phyloP scores from a whole-genome alignment of 2,329 filamentous ascomycete species.

The Rhynchosporium secalis region DNA sequence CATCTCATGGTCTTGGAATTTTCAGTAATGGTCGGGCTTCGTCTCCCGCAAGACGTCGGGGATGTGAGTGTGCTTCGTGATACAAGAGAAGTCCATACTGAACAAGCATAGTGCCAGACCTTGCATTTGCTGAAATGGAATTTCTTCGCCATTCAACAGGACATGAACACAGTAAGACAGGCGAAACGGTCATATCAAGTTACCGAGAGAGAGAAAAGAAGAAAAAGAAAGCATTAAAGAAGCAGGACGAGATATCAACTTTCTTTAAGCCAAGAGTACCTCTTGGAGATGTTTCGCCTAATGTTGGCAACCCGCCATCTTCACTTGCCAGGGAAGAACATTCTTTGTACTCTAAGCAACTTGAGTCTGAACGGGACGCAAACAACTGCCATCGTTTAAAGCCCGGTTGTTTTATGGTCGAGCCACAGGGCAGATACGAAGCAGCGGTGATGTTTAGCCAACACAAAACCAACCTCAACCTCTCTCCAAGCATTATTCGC shows the following conservation, averaged over 20 bases:
- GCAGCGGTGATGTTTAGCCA: not conserved
- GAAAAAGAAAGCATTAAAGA: constrained; percentile 25
- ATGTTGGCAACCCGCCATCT: constrained; percentile 9
- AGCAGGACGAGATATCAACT: constrained; percentile 34
- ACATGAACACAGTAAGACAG: constrained; percentile 24
- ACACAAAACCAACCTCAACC: not conserved
- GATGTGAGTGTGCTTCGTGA: constrained; percentile 40
- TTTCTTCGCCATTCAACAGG: constrained; percentile 42
- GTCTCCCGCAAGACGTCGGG: constrained; percentile 39
- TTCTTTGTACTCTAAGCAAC: constrained; percentile 14
- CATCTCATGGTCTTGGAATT: constrained; percentile 44
- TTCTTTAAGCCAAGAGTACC: constrained; percentile 35
- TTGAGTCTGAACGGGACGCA: constrained; percentile 10
- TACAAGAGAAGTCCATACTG: not conserved
- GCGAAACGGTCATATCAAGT: constrained; percentile 36
- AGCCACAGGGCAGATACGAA: not conserved
- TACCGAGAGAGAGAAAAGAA: constrained; percentile 31
- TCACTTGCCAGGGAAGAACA: constrained; percentile 7
- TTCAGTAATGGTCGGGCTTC: constrained; percentile 48
- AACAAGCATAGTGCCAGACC: constrained; percentile 48
- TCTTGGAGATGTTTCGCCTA: constrained; percentile 20
- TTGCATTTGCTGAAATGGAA: constrained; percentile 54
- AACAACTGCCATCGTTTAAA: not conserved
- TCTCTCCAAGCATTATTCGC: not conserved
- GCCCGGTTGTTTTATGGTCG: not conserved